Evolutionary conservation across 495 filamentous ascomycete genomes (phyloP).

Genomic region (Bryoglossum gracile): DNA sequence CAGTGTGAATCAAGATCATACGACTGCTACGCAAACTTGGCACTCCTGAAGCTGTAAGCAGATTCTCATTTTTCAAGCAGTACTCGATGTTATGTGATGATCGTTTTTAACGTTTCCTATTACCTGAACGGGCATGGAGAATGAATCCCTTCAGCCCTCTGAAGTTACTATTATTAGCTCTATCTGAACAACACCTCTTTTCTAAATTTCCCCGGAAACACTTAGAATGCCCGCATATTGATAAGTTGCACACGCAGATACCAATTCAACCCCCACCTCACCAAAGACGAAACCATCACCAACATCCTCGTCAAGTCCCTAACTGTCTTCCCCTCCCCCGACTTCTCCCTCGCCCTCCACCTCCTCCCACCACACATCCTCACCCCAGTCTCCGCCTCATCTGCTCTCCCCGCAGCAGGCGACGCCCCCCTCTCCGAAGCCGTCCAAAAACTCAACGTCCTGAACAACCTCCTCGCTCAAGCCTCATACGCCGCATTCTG

Average conservation of each 20-base stretch:
- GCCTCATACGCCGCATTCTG: constrained; percentile 90
- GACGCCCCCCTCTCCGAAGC: constrained; percentile 61
- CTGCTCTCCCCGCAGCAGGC: constrained; percentile 37
- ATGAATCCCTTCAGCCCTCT: constrained; percentile 41
- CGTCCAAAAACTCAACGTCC: constrained; percentile 74
- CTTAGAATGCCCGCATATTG: background rate
- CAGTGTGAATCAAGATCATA: constrained; percentile 94
- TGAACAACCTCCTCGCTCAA: constrained; percentile 78
- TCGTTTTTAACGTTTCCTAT: constrained; percentile 92
- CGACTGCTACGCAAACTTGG: constrained; percentile 94
- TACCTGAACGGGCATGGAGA: constrained; percentile 64
- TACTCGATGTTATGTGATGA: constrained; percentile 53
- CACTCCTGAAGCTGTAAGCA: constrained; percentile 94
- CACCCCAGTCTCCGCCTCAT: constrained; percentile 29
- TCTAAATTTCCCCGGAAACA: background rate
- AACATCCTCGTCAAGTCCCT: constrained; percentile 98
- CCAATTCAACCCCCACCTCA: constrained; percentile 99
- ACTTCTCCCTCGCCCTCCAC: constrained; percentile 89
- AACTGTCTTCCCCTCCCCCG: constrained; percentile 92
- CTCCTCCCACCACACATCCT: constrained; percentile 78
- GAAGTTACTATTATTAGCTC: constrained; percentile 58
- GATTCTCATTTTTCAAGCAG: background rate
- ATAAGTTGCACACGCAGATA: constrained; percentile 53
- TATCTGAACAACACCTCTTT: constrained; percentile 48
- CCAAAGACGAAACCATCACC: constrained; percentile 92